Conservation (phyloP, 2,329 filamentous ascomycete genomes). For the Bimuria novae-zelandiae region DNA sequence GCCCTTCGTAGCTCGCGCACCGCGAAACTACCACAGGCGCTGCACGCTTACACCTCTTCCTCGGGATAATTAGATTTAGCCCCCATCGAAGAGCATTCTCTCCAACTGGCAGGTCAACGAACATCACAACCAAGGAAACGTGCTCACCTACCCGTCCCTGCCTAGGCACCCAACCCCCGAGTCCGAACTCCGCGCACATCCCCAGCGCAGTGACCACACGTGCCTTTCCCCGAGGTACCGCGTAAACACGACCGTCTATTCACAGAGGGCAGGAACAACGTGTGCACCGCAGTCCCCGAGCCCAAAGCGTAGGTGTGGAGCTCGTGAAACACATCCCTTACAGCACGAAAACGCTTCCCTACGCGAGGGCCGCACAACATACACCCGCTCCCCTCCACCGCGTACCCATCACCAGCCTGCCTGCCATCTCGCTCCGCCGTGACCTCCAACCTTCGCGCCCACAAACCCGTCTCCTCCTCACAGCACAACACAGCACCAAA, state of each 20-base stretch:
- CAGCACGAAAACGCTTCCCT: neutral
- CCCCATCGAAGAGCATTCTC: neutral
- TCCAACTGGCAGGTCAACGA: neutral
- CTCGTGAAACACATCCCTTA: neutral
- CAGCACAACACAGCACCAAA: neutral
- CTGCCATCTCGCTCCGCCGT: neutral
- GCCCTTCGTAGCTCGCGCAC: too few species aligned
- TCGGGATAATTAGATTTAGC: too few species aligned
- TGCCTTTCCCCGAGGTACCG: too few species aligned
- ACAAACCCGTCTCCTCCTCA: neutral
- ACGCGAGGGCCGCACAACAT: neutral
- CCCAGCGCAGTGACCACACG: neutral
- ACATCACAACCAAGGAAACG: neutral
- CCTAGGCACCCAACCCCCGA: neutral
- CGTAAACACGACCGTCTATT: too few species aligned
- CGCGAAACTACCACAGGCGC: too few species aligned
- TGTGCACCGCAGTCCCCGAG: too few species aligned
- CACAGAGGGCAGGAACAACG: neutral
- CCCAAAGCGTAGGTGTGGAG: too few species aligned
- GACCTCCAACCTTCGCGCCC: too few species aligned
- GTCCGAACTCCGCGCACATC: slow-evolving; percentile 1
- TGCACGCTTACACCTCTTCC: too few species aligned
- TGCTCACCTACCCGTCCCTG: neutral
- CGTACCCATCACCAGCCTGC: neutral
- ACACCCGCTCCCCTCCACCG: too few species aligned